Base-by-base conservation (phyloP, 139 green algal genomes). In the Prasinococcaceae sp. region DNA sequence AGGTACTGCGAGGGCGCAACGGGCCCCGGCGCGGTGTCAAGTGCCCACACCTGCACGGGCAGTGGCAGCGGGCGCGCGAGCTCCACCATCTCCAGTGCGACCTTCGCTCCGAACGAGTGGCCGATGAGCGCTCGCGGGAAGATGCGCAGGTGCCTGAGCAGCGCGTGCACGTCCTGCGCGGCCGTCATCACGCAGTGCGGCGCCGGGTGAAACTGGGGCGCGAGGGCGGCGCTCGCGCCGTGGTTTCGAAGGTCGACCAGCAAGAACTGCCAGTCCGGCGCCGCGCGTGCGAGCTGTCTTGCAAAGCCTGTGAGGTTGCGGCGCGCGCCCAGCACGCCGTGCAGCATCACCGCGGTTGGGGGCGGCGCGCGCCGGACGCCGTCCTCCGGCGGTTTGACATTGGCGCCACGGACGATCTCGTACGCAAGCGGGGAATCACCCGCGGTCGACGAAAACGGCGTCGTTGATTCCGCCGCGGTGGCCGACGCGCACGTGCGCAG, bases 241-340 rank as follows among this genome's bases (percentile, higher is more conserved):
- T 96, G 88, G 71, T 81, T 92, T 29, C 88, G 63, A 29, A 96
- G 73, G 47, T 96, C 88, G 10, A 94, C 81, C 12, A 94, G 44
- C 37, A 97, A 46, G 2, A 95, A 83, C 69, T 94, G 83, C 80
- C 58, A 70, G 20, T 17, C 42, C 17, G 64, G 64, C 22, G 65
- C 60, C 60, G 25, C 50, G 12, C 59, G 42, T 26, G 64, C 64
- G 6, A 73, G 40, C 5, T 44, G 50, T 51, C 53, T 63, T 6
- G 64, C 64, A 44, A 73, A 73, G 1, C 35, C 49, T 30, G 73
- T 51, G 63, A 95, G 74, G 69, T 97, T 97, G 9, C 73, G 73
- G 3, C 78, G 69, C 4, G 58, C 78, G 35, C 88, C 88, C 24
- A 97, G 58, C 25, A 97, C 94, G 50, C 88, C 88, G 62, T 97